phyloP scores from a whole-genome alignment of 441 rosid genomes.

The Melastoma candidum region DNA sequence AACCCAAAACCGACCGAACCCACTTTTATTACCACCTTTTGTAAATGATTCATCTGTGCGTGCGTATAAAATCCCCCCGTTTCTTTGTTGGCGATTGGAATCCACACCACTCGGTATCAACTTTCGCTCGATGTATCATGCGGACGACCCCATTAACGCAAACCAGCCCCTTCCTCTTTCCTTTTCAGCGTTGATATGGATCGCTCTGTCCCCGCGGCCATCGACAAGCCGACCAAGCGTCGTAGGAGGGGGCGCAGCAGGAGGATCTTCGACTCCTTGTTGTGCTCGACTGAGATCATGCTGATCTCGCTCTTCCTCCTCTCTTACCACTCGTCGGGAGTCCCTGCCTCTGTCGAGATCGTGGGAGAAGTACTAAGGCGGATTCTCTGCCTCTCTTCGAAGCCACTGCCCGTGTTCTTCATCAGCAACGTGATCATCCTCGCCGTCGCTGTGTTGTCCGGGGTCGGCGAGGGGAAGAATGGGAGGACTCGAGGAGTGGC shows the following conservation, averaged over 20 bases:
- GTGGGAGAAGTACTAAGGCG: not conserved
- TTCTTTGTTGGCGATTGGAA: too few species aligned
- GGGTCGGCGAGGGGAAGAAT: not conserved
- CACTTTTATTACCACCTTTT: too few species aligned
- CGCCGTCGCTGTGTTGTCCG: conserved; percentile 1
- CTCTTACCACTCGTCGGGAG: not conserved
- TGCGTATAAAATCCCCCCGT: too few species aligned
- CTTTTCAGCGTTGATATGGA: conserved; percentile 13
- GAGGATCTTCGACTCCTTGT: not conserved
- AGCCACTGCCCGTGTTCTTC: conserved; percentile 3
- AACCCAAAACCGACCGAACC: too few species aligned
- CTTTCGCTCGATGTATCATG: too few species aligned
- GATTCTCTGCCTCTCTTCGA: not conserved
- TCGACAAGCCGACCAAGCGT: conserved; percentile 28
- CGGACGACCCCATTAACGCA: too few species aligned
- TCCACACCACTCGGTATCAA: too few species aligned
- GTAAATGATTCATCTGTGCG: too few species aligned
- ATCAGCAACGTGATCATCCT: conserved; percentile 1
- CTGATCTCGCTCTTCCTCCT: conserved; percentile 12
- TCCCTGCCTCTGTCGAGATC: conserved; percentile 2
- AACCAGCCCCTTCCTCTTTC: too few species aligned
- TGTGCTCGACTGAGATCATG: not conserved
- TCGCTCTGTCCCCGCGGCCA: conserved; percentile 13
- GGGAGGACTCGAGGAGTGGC: not conserved
- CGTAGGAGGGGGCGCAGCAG: conserved; percentile 7